Percentiles rank a stretch among this genome's conserved stretches.
phyloP scores from a whole-genome alignment of 805 yeast species.

The Ogataea parapolymorpha region DNA sequence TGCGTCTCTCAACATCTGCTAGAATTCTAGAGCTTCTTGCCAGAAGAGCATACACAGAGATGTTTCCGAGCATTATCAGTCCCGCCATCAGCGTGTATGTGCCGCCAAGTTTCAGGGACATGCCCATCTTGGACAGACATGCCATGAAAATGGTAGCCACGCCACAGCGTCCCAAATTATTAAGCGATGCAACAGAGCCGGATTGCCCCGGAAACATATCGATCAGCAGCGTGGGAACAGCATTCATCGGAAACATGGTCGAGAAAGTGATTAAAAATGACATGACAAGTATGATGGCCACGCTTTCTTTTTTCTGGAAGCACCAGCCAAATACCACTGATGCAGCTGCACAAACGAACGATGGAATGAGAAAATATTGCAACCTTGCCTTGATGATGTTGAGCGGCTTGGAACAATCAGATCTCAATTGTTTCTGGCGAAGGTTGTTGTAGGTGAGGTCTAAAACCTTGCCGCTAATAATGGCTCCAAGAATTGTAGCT shows the following conservation, averaged over 20 bases:
- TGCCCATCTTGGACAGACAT: constrained; percentile 58
- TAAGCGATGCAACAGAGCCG: constrained; percentile 70
- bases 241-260: constrained; percentile 55
- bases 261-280: constrained; percentile 56
- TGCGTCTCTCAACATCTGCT: constrained; percentile 1
- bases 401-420: constrained; percentile 36
- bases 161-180: constrained; percentile 72
- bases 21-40: constrained; percentile 20
- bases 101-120: constrained; percentile 64
- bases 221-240: constrained; percentile 64
- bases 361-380: constrained; percentile 42
- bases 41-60: constrained; percentile 16
- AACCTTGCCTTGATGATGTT: constrained; percentile 56
- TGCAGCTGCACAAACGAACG: constrained; percentile 35
- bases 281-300: constrained; percentile 56
- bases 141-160: constrained; percentile 70
- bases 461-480: constrained; percentile 53
- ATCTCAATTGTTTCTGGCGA: constrained; percentile 29
- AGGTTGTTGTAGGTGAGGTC: constrained; percentile 46
- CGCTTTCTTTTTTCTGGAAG: constrained; percentile 42
- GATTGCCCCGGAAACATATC: constrained; percentile 70
- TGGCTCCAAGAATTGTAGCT: constrained; percentile 59
- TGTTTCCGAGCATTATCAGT: constrained; percentile 25
- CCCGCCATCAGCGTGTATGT: constrained; percentile 70
- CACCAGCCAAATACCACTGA: constrained; percentile 73